Conservation (phyloP, 306 rosid genomes). For the Acacia crassicarpa region DNA sequence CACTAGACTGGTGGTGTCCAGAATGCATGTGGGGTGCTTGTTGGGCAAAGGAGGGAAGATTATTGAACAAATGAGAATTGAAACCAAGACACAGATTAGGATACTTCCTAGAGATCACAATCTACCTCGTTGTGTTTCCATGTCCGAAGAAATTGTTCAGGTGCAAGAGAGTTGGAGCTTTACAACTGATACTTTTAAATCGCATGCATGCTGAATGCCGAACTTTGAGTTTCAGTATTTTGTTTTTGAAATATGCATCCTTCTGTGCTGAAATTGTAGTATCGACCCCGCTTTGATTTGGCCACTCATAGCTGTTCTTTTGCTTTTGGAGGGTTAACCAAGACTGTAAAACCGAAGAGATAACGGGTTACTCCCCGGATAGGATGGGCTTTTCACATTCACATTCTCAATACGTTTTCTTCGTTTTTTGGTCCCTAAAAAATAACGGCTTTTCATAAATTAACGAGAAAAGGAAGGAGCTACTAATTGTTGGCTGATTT, state of each 20-base stretch:
- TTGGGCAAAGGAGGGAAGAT: conserved; percentile 98
- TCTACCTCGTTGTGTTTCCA: conserved; percentile 92
- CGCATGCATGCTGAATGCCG: conserved; percentile 43
- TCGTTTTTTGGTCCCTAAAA: background rate
- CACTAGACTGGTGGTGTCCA: conserved; percentile 88
- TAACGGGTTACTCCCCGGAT: conserved; percentile 1
- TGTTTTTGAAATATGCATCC: conserved; percentile 2
- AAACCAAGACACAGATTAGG: conserved; percentile 96
- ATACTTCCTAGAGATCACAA: conserved; percentile 92
- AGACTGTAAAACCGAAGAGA: conserved; percentile 30
- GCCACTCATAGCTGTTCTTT: background rate
- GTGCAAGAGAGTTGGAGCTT: conserved; percentile 49
- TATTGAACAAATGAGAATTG: conserved; percentile 98
- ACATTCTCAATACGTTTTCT: conserved; percentile 10
- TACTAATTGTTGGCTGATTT: conserved; percentile 25
- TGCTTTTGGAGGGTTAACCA: conserved; percentile 30
- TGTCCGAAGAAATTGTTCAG: conserved; percentile 99
- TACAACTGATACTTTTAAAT: conserved; percentile 20
- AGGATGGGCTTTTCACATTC: conserved; percentile 3
- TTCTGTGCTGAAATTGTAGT: conserved; percentile 7
- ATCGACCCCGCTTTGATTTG: conserved; percentile 23
- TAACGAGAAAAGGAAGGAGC: background rate
- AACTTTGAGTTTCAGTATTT: conserved; percentile 29
- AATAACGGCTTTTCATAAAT: background rate
- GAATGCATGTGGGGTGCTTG: conserved; percentile 96